These are phyloP conservation scores for Lactuca sativa DNA, from an alignment of 129 eudicot species.

Conservation along the genomic window DNA sequence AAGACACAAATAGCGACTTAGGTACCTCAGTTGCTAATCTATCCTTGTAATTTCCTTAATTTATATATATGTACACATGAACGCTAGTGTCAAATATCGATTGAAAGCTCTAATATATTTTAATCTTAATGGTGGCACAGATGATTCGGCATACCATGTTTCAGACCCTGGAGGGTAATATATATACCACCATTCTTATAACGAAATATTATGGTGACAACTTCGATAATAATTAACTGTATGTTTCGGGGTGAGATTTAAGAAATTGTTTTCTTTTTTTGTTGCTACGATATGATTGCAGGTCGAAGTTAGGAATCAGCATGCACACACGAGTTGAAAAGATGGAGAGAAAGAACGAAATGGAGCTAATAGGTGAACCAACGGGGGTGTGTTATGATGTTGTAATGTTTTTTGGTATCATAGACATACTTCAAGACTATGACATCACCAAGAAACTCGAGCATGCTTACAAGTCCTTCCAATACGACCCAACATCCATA, in stretches of 20 bases:
- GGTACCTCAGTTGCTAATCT: slow-evolving; percentile 48
- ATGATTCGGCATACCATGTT: slow-evolving; percentile 44
- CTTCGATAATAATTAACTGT: not conserved
- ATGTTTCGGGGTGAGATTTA: not conserved
- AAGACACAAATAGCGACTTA: slow-evolving; percentile 46
- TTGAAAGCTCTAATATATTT: not conserved
- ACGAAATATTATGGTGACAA: not conserved
- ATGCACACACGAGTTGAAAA: slow-evolving; percentile 89
- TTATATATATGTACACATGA: no score
- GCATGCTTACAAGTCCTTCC: slow-evolving; percentile 95
- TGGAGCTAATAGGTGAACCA: slow-evolving; percentile 75
- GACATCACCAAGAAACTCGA: slow-evolving; percentile 95
- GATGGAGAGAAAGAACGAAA: slow-evolving; percentile 55
- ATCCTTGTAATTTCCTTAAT: not conserved
- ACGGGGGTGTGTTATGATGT: slow-evolving; percentile 91
- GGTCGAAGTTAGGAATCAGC: slow-evolving; percentile 72
- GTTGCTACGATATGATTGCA: slow-evolving; percentile 25
- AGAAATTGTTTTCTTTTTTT: not conserved
- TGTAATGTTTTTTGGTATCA: slow-evolving; percentile 80
- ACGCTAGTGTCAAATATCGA: not conserved
- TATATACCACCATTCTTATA: not conserved
- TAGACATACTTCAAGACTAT: slow-evolving; percentile 94
- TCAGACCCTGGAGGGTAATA: slow-evolving; percentile 74
- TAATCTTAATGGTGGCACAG: slow-evolving; percentile 32
- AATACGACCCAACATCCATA: slow-evolving; percentile 80